These are phyloP conservation scores for Penicillium diatomitis DNA, from an alignment of 495 filamentous ascomycete species.

Conservation along the genomic window DNA sequence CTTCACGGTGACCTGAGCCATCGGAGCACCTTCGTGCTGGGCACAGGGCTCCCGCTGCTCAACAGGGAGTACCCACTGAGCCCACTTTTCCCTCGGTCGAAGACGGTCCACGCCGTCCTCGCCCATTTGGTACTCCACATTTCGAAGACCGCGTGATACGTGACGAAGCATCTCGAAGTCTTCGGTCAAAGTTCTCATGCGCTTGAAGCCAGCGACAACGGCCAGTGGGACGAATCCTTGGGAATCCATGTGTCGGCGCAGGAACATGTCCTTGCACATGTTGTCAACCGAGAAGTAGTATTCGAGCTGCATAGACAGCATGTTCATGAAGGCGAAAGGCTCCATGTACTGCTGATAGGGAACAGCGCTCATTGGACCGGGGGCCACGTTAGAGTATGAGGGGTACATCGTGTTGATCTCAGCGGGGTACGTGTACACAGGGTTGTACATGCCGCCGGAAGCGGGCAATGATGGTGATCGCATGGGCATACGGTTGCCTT, in stretches of 20 bases:
- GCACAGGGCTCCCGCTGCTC: conserved; percentile 52
- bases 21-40: conserved; percentile 47
- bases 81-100: conserved; percentile 68
- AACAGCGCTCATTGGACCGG: conserved; percentile 51
- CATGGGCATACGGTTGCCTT: conserved; percentile 33
- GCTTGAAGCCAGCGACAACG: conserved; percentile 74
- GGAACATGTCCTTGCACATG: conserved; percentile 85
- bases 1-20: conserved; percentile 12
- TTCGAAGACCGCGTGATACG: conserved; percentile 59
- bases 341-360: conserved; percentile 55
- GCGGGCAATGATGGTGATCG: conserved; percentile 43
- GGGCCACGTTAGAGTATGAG: conserved; percentile 45
- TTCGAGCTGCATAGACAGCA: conserved; percentile 60
- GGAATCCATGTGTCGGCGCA: conserved; percentile 86
- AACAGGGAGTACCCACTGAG: conserved; percentile 64
- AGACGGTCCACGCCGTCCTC: conserved; percentile 71
- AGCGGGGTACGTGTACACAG: conserved; percentile 26
- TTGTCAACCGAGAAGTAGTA: conserved; percentile 98
- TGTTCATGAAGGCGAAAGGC: conserved; percentile 42
- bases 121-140: conserved; percentile 59
- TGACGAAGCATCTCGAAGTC: conserved; percentile 65
- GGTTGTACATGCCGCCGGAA: conserved; percentile 27
- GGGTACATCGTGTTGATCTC: conserved; percentile 40
- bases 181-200: conserved; percentile 66
- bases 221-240: conserved; percentile 80